Conservation (phyloP, 2,329 filamentous ascomycete species). For the Aspergillus aculeatus region DNA sequence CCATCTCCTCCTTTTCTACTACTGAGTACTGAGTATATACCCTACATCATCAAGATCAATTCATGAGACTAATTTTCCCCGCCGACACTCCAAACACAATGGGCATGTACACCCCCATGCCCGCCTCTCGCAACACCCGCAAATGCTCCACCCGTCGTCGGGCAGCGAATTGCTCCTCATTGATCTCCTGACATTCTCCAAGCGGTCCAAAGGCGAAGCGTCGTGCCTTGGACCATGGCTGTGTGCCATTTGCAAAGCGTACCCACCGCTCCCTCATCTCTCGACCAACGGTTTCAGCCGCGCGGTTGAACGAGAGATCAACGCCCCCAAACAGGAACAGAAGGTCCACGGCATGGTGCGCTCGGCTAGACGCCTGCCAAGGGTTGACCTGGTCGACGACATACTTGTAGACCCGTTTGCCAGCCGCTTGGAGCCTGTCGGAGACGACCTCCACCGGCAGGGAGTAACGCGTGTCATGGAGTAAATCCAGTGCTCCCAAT, state of each 20-base stretch:
- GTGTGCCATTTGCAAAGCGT: slow-evolving; percentile 36
- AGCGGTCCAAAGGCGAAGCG: slow-evolving; percentile 44
- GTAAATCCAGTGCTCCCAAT: slow-evolving; percentile 40
- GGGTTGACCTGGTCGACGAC: slow-evolving; percentile 49
- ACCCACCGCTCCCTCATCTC: slow-evolving; percentile 46
- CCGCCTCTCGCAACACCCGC: slow-evolving; percentile 31
- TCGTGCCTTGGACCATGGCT: slow-evolving; percentile 37
- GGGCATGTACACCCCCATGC: slow-evolving; percentile 29
- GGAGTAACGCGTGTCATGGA: slow-evolving; percentile 33
- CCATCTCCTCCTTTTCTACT: background rate
- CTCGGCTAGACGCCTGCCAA: slow-evolving; percentile 47
- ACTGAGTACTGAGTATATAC: too few relatives aligned
- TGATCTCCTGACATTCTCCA: slow-evolving; percentile 35
- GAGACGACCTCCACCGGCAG: slow-evolving; percentile 33
- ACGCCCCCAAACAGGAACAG: slow-evolving; percentile 46
- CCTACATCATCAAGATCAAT: slow-evolving; percentile 22
- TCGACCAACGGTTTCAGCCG: slow-evolving; percentile 33
- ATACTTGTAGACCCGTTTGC: slow-evolving; percentile 40
- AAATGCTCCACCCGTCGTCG: slow-evolving; percentile 35
- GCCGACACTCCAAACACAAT: slow-evolving; percentile 35
- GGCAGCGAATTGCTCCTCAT: slow-evolving; percentile 31
- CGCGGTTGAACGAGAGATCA: slow-evolving; percentile 36
- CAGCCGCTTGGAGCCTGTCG: slow-evolving; percentile 24
- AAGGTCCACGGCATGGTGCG: slow-evolving; percentile 51
- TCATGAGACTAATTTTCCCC: slow-evolving; percentile 46